Evolutionary conservation across 2,329 filamentous ascomycete species (phyloP).

Genomic region (Aureobasidium pullulans): DNA sequence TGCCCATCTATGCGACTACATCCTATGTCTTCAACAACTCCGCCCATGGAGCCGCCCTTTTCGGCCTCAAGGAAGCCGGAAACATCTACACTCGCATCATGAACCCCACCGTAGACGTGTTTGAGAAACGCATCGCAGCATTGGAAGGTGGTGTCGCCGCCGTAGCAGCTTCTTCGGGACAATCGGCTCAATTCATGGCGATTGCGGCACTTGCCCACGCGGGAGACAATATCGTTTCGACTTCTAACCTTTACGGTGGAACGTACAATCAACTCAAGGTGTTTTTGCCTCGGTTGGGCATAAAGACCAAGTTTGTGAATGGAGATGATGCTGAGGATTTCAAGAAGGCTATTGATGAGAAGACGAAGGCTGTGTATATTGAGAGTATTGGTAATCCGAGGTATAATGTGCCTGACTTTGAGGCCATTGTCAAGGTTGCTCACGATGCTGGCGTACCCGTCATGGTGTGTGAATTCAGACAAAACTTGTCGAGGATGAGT

Average conservation of each 20-base stretch:
- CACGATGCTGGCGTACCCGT: conserved; percentile 57
- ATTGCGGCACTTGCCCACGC: conserved; percentile 75
- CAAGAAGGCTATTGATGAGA: conserved; percentile 76
- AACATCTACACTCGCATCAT: conserved; percentile 97
- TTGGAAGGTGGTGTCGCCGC: conserved; percentile 87
- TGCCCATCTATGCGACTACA: conserved; percentile 92
- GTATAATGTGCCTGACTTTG: conserved; percentile 89
- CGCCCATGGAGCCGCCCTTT: conserved; percentile 87
- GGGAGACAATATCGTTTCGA: conserved; percentile 90
- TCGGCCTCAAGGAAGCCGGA: conserved; percentile 92
- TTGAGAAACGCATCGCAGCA: conserved; percentile 93
- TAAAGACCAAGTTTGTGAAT: conserved; percentile 78
- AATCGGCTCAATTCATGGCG: conserved; percentile 87
- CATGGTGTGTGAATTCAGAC: too few species aligned
- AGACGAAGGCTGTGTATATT: conserved; percentile 85
- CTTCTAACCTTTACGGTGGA: conserved; percentile 84
- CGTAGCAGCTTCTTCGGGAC: conserved; percentile 76
- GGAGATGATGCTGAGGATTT: conserved; percentile 76
- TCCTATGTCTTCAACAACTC: conserved; percentile 94
- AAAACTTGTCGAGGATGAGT: too few species aligned
- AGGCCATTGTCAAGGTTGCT: conserved; percentile 74
- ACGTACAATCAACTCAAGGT: conserved; percentile 98
- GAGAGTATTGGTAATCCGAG: conserved; percentile 91
- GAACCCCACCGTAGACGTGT: conserved; percentile 89
- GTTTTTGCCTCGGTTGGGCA: conserved; percentile 75